Evolutionary conservation across 345 rosid species (phyloP), one percentile per base, ranked within the genome.

Genomic region (Arabis hirsuta): DNA sequence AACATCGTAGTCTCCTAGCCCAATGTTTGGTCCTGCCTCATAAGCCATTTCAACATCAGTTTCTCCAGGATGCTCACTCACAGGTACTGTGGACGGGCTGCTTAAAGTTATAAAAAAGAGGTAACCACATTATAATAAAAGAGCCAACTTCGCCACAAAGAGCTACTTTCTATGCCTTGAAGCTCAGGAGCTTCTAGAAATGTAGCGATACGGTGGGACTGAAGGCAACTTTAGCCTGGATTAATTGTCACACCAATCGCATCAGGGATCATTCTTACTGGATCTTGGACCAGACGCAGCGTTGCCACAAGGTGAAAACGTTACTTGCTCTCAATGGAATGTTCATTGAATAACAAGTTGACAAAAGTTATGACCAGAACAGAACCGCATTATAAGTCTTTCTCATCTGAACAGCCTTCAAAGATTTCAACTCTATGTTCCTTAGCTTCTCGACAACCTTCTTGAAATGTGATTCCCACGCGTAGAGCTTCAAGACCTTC

Each of bases 301-400:
- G 98, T 91, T 1, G 98, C 97, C 59, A 94, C 90, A 13, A 94
- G 91, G 98, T 90, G 85, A 94, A 94, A 69, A 91, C 98, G 26
- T 94, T 94, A 68, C 81, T 87, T 44, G 92, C 96, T 63, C 70
- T 83, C 44, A 94, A 67, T n/a, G 98, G 97, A 68, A 94, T 70
- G 55, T 86, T 66, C 2, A 94, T 80, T 74, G 88, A 80, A 77
- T 91, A 91, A 27, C 98, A 91, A 43, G 98, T 91, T 4, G 90
- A n/a, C 82, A 22, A 94, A 94, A 44, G 97, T 89, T 31, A 91
- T 52, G 92, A 86, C 98, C 96, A 94, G 62, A 91, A 86, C 57
- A 94, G 91, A 72, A 86, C 80, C 3, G 65, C 19, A 45, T 91
- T 93, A 36, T 94, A 94, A 24, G 92, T 76, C 66, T 71, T 94